Evolutionary conservation across 1,284 basidiomycete species (phyloP).

Genomic region (Ceraceosorus guamensis): DNA sequence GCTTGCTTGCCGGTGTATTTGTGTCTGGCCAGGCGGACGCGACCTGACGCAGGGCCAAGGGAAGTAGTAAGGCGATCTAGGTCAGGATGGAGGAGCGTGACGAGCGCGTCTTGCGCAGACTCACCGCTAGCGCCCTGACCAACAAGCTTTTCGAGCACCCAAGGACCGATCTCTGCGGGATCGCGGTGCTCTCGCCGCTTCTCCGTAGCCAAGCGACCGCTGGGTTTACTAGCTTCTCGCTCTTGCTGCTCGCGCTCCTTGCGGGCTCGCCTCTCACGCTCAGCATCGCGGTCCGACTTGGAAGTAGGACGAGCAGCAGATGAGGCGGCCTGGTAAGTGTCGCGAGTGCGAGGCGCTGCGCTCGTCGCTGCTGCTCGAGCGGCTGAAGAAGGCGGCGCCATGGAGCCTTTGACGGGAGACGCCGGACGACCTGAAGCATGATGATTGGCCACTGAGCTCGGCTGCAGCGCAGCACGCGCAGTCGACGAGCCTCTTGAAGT

Average conservation of each 20-base stretch:
- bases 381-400: not conserved
- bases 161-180: constrained; percentile 66
- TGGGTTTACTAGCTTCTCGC: constrained; percentile 17
- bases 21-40: constrained; percentile 85
- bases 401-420: not conserved
- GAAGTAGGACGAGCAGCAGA: not conserved
- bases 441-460: not conserved
- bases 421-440: not conserved
- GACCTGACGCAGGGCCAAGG: constrained; percentile 57
- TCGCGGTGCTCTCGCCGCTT: constrained; percentile 50
- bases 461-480: not conserved
- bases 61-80: not conserved
- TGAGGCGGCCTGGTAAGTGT: not conserved
- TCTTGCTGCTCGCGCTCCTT: not conserved
- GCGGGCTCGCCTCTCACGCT: constrained; percentile 5
- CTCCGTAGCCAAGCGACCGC: constrained; percentile 39
- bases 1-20: constrained; percentile 79
- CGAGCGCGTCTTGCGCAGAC: constrained; percentile 25
- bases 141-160: constrained; percentile 87
- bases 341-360: not conserved
- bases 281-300: not conserved
- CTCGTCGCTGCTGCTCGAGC: too few relatives aligned
- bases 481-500: not conserved
- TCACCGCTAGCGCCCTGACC: constrained; percentile 76
- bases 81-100: constrained; percentile 2